Conservation (phyloP, 1,284 basidiomycete genomes). For the Malassezia nana region DNA sequence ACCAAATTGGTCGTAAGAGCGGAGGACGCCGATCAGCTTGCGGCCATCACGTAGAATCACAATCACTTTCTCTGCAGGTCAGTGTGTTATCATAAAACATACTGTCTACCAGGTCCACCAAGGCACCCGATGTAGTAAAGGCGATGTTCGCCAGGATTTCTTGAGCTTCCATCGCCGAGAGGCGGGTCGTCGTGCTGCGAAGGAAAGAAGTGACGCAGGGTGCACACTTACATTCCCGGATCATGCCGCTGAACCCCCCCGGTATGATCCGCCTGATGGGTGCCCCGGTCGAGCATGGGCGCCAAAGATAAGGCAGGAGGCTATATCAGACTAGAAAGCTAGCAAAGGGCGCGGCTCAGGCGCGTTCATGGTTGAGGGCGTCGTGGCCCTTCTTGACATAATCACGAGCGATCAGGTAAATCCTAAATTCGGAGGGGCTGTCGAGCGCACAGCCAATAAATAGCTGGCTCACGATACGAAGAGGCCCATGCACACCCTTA, state of each 20-base stretch:
- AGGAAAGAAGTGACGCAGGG: not conserved
- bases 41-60: slow-evolving; percentile 90
- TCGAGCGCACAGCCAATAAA: not conserved
- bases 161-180: slow-evolving; percentile 33
- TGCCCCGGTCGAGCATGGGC: not conserved
- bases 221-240: not conserved
- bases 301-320: not conserved
- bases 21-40: slow-evolving; percentile 86
- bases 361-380: not conserved
- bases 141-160: slow-evolving; percentile 44
- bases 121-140: slow-evolving; percentile 45
- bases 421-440: not conserved
- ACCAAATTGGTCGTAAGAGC: slow-evolving; percentile 99
- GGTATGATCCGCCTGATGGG: not conserved
- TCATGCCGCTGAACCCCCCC: too few species aligned
- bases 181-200: not conserved
- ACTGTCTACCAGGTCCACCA: slow-evolving; percentile 46
- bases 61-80: slow-evolving; percentile 69
- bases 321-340: not conserved
- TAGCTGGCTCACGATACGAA: not conserved
- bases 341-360: too few species aligned
- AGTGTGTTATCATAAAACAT: slow-evolving; percentile 1
- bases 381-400: not conserved
- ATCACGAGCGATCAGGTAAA: not conserved
- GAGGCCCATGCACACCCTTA: not conserved